phyloP scores from a whole-genome alignment of 2,329 filamentous ascomycete genomes.

The Fusarium praegraminearum region DNA sequence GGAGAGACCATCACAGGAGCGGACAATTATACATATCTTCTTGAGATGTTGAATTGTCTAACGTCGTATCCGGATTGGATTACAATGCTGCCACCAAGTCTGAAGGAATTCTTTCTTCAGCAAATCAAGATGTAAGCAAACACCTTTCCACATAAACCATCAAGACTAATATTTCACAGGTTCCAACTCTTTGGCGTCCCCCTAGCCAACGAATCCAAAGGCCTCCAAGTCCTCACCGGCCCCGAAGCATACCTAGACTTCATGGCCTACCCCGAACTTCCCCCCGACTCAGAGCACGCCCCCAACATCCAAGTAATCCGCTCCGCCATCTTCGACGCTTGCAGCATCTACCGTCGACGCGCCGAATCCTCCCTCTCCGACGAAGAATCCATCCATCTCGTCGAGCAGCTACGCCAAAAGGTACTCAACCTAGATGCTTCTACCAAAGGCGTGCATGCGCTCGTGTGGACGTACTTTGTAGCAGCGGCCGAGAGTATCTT shows the following conservation, averaged over 20 bases:
- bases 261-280: conserved; percentile 42
- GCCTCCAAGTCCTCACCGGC: conserved; percentile 39
- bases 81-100: conserved; percentile 20
- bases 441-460: conserved; percentile 52
- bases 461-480: conserved; percentile 58
- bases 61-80: conserved; percentile 39
- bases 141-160: accelerated
- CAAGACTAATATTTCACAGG: conserved; percentile 20
- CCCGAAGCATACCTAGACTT: conserved; percentile 47
- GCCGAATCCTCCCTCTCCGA: conserved; percentile 36
- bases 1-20: conserved; percentile 58
- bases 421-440: conserved; percentile 46
- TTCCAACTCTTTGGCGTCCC: conserved; percentile 50
- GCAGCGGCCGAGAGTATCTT: conserved; percentile 55
- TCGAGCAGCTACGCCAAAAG: conserved; percentile 51
- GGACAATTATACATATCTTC: conserved; percentile 52
- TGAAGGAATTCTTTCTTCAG: conserved; percentile 48
- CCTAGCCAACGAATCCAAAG: conserved; percentile 47
- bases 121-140: conserved; percentile 50
- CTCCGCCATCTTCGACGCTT: conserved; percentile 45
- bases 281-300: conserved; percentile 35
- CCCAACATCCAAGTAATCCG: conserved; percentile 40
- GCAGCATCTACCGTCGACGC: conserved; percentile 45
- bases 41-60: conserved; percentile 54
- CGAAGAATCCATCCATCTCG: conserved; percentile 44